Evolutionary conservation across 495 filamentous ascomycete genomes (phyloP), one percentile per base, ranked within the genome.

Genomic region (Pyronema domesticum): DNA sequence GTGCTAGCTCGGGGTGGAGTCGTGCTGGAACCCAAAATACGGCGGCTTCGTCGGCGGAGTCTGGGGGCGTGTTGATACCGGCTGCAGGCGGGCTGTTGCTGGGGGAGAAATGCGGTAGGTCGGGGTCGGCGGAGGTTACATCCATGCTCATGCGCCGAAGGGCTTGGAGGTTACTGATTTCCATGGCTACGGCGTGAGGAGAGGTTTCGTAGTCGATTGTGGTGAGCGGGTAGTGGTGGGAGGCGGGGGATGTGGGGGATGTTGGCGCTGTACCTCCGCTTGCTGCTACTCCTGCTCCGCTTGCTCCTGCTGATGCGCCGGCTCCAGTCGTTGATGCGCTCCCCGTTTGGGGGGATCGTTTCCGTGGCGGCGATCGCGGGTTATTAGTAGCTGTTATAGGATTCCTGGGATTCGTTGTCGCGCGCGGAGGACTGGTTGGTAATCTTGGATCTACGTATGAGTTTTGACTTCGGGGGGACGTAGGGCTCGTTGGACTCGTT

Each of bases 101-200:
- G 23, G 23, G 23, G 5, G 23, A 30, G 69, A 91, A 95, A 10
- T 82, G 81, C 35, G 93, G 86, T 51, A 99, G 73, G 67, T 99
- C 91, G 4, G 91, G 91, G 66, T 99, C 91, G n/a, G 82, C 78
- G 40, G 82, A 84, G 52, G 85, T 83, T 11, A 94, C 91, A 68
- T 95, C 89, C 93, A 99, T 96, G 13, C 91, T 96, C 85, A 99
- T 89, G 54, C 91, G 82, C 57, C 91, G 80, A 55, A 99, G 78
- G 10, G 93, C 91, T 62, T 95, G 89, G 50, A 99, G 69, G 65
- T 96, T 99, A 68, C 82, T 94, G 45, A 96, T 70, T 70, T 99
- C 91, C 65, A 96, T 87, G 34, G 86, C 87, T 14, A 99, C 86
- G 55, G 89, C 89, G 47, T 83, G 86, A 10, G 93, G 83, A 61